Evolutionary conservation across 2,329 filamentous ascomycete species (phyloP), one percentile per base, ranked within the genome.

Genomic region (Chrysoporthe puriensis): DNA sequence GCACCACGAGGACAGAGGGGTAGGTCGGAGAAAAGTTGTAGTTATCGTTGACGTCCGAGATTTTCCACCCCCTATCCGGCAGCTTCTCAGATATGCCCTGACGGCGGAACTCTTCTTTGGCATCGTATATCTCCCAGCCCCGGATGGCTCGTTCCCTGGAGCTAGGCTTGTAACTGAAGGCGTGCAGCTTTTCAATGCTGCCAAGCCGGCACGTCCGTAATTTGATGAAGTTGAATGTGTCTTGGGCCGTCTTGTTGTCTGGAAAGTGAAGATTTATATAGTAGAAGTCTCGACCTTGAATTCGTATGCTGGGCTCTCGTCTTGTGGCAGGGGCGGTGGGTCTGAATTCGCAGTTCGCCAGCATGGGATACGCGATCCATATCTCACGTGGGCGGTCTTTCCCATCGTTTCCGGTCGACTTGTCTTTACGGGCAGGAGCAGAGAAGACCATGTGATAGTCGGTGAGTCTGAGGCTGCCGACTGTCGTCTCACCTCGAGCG

Each of bases 301-400:
- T 82, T 63, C 95, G 91, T 75, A 99, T 93, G 3, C 92, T 92
- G 6, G 94, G 93, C 43, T 89, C 86, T 70, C 93, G 86, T 62
- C 88, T 86, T 67, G 91, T 91, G 14, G 85, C 83, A 7, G 88
- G 84, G 21, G 91, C 90, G 59, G 90, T 89, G 40, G 93, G 91
- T 69, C 93, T 88, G 72, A 95, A 88, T 34, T 86, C 88, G 80
- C 94, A 97, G 74, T 90, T 88, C 52, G 88, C 88, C 74, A 99
- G 93, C 79, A 98, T 94, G 34, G 95, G 94, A 79, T 94, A 99
- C 18, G 96, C 94, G 66, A 98, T 93, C 92, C 95, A 99, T 76
- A 92, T 88, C 79, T 97, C 92, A 76, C 89, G 79, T 57, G 77
- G 71, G 44, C 77, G 77, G 58, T 69, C 68, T 32, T 59, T 62